phyloP scores from a whole-genome alignment of 148 eudicot genomes.

The Cornus controversa region DNA sequence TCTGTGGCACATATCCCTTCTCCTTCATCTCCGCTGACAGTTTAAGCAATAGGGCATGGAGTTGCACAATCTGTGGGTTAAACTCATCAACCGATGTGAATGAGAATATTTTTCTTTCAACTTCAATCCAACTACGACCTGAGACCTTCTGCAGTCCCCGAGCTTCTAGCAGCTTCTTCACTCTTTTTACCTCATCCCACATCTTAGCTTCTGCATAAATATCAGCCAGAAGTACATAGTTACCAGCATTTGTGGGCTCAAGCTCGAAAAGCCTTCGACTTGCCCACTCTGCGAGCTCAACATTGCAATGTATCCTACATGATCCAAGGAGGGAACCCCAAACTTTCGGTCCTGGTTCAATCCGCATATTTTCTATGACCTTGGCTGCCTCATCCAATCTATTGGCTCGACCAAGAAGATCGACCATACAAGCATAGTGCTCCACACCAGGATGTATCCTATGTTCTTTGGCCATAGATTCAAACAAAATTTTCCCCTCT shows the following conservation, averaged over 20 bases:
- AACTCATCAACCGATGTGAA: constrained; percentile 78
- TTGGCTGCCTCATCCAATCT: constrained; percentile 70
- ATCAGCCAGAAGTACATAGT: constrained; percentile 82
- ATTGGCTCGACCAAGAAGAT: constrained; percentile 95
- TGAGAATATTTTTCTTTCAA: constrained; percentile 57
- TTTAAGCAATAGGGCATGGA: constrained; percentile 66
- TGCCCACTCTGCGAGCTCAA: constrained; percentile 85
- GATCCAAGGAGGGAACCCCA: constrained; percentile 98
- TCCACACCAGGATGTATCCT: constrained; percentile 62
- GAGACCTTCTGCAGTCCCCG: constrained; percentile 70
- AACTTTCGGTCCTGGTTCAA: constrained; percentile 73
- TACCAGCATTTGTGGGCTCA: constrained; percentile 92
- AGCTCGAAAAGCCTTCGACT: constrained; percentile 65
- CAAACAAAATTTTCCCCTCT: constrained; percentile 57
- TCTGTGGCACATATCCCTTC: constrained; percentile 66
- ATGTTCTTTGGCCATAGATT: constrained; percentile 60
- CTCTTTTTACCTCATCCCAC: constrained; percentile 78
- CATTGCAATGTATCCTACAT: constrained; percentile 86
- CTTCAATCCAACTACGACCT: constrained; percentile 88
- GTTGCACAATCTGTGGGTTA: constrained; percentile 70
- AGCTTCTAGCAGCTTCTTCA: constrained; percentile 59
- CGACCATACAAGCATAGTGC: constrained; percentile 93
- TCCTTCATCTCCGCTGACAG: constrained; percentile 79
- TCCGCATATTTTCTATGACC: constrained; percentile 60
- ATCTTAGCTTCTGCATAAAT: constrained; percentile 73